phyloP scores from a whole-genome alignment of 2,329 filamentous ascomycete species.

The Monosporascus sp. region DNA sequence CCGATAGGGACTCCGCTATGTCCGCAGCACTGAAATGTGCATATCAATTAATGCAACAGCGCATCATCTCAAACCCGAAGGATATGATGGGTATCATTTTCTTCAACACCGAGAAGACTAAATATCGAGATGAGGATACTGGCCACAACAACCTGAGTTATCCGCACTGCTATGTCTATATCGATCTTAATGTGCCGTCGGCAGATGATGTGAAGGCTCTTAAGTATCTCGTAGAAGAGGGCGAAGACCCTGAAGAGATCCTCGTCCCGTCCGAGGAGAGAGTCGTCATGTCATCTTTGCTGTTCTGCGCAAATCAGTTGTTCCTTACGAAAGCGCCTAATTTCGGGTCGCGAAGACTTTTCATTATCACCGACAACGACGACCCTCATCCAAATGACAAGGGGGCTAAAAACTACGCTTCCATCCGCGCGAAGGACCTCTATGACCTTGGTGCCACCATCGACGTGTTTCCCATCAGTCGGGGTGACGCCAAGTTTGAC shows the following conservation, averaged over 20 bases:
- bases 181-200: constrained; percentile 80
- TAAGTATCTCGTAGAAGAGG: constrained; percentile 71
- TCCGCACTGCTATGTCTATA: constrained; percentile 87
- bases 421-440: constrained; percentile 85
- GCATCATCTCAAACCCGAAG: constrained; percentile 92
- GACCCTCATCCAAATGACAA: constrained; percentile 74
- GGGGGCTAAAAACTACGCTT: constrained; percentile 66
- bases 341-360: constrained; percentile 87
- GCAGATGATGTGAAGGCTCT: constrained; percentile 81
- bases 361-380: constrained; percentile 93
- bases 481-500: constrained; percentile 67
- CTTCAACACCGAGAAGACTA: constrained; percentile 83
- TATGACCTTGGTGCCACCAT: constrained; percentile 91
- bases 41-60: constrained; percentile 93
- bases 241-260: constrained; percentile 63
- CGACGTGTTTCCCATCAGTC: constrained; percentile 86
- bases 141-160: constrained; percentile 59
- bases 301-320: constrained; percentile 94
- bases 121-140: constrained; percentile 64
- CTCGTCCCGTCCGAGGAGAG: constrained; percentile 64
- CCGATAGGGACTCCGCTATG: constrained; percentile 70
- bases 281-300: constrained; percentile 78
- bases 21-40: constrained; percentile 88
- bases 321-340: constrained; percentile 94
- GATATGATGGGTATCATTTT: constrained; percentile 96